Evolutionary conservation across 306 rosid species (phyloP).

Genomic region (Begonia peltatifolia): DNA sequence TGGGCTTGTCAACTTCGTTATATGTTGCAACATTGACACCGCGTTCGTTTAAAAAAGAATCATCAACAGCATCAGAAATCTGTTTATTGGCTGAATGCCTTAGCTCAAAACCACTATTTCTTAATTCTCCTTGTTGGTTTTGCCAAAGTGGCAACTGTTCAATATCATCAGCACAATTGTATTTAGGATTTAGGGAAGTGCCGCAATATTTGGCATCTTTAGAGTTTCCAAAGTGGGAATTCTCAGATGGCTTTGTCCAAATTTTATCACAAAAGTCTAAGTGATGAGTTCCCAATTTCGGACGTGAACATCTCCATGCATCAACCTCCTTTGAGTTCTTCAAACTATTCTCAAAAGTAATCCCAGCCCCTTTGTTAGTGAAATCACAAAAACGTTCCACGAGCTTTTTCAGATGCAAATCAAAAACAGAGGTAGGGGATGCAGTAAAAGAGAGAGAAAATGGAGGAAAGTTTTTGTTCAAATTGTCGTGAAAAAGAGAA

Average conservation of each 20-base stretch:
- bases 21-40: slow-evolving; percentile 50
- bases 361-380: slow-evolving; percentile 21
- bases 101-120: slow-evolving; percentile 17
- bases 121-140: slow-evolving; percentile 20
- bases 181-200: slow-evolving; percentile 21
- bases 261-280: too few species aligned
- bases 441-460: slow-evolving; percentile 72
- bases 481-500: slow-evolving; percentile 23
- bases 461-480: slow-evolving; percentile 38
- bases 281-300: too few species aligned
- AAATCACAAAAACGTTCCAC: slow-evolving; percentile 40
- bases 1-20: slow-evolving; percentile 37
- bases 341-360: slow-evolving; percentile 18
- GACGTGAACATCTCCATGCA: too few species aligned
- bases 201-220: slow-evolving; percentile 22
- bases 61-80: slow-evolving; percentile 31
- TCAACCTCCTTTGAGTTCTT: slow-evolving; percentile 17
- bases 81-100: slow-evolving; percentile 23
- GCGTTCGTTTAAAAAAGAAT: slow-evolving; percentile 31
- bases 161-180: slow-evolving; percentile 13
- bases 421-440: slow-evolving; percentile 65
- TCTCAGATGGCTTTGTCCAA: slow-evolving; percentile 10
- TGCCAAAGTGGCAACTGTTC: slow-evolving; percentile 19
- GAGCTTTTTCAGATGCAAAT: slow-evolving; percentile 75
- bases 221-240: slow-evolving; percentile 13